Conservation (phyloP, 352 stramenopile genomes). For the Thraustochytrium sp. region DNA sequence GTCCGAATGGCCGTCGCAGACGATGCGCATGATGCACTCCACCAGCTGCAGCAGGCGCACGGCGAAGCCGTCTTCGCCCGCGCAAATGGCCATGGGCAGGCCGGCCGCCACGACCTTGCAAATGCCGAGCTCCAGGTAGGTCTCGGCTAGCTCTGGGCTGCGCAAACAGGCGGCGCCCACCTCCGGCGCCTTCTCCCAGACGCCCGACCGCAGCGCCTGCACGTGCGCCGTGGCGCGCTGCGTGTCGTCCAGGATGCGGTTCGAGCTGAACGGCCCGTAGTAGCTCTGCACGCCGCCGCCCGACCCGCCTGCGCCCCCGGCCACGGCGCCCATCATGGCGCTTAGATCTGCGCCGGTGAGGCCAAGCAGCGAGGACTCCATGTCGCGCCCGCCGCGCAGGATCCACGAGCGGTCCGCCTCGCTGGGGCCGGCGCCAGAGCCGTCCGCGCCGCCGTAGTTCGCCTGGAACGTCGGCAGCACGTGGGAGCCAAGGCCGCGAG, state of each 20-base stretch:
- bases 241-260: slow-evolving; percentile 22
- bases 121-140: slow-evolving; percentile 5
- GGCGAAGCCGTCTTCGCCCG: slow-evolving; percentile 19
- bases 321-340: not conserved
- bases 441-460: not conserved
- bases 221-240: slow-evolving; percentile 23
- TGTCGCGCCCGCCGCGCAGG: too few relatives aligned
- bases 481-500: too few relatives aligned
- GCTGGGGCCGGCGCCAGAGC: too few relatives aligned
- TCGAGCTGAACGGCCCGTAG: not conserved
- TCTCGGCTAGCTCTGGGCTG: not conserved
- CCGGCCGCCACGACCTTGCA: not conserved
- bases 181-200: slow-evolving; percentile 28
- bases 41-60: slow-evolving; percentile 30
- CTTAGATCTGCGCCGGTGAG: slow-evolving; percentile 8
- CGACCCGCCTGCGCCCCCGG: not conserved
- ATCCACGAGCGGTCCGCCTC: too few relatives aligned
- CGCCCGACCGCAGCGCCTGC: not conserved
- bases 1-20: slow-evolving; percentile 11
- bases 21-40: slow-evolving; percentile 20
- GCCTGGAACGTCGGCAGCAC: slow-evolving; percentile 2
- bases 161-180: slow-evolving; percentile 13
- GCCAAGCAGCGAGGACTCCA: not conserved
- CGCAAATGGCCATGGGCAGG: slow-evolving; percentile 28
- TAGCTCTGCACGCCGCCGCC: not conserved